Evolutionary conservation across 805 yeast species (phyloP).

Genomic region (Wickerhamiella sorbophila): DNA sequence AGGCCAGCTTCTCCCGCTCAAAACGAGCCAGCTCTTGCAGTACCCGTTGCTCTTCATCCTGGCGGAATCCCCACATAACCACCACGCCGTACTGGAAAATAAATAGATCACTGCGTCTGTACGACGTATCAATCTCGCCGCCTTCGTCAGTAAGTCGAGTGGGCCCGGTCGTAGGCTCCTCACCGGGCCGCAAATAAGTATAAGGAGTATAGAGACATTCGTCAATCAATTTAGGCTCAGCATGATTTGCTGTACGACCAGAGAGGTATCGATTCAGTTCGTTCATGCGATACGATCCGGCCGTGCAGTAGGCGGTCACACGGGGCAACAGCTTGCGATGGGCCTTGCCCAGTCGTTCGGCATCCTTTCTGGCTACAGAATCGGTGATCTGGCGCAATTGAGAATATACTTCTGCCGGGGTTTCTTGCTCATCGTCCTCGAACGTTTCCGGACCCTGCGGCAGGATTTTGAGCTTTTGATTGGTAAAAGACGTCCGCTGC

Average conservation of each 20-base stretch:
- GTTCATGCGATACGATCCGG: slow-evolving; percentile 81
- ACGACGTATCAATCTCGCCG: slow-evolving; percentile 82
- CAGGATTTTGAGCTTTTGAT: slow-evolving; percentile 76
- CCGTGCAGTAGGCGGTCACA: slow-evolving; percentile 92
- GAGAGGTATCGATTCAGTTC: slow-evolving; percentile 76
- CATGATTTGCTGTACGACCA: slow-evolving; percentile 41
- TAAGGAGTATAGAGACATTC: slow-evolving; percentile 93
- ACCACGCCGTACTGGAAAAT: slow-evolving; percentile 95
- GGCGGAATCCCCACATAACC: slow-evolving; percentile 89
- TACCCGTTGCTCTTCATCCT: slow-evolving; percentile 70
- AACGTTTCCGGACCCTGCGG: slow-evolving; percentile 36
- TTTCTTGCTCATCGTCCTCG: slow-evolving; percentile 48
- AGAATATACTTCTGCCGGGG: slow-evolving; percentile 50
- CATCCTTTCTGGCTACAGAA: slow-evolving; percentile 80
- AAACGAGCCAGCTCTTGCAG: slow-evolving; percentile 75
- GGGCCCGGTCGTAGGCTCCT: slow-evolving; percentile 29
- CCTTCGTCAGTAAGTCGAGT: slow-evolving; percentile 70
- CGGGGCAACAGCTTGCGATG: slow-evolving; percentile 76
- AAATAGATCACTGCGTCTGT: slow-evolving; percentile 76
- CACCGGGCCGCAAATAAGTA: slow-evolving; percentile 28
- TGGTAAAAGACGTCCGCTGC: slow-evolving; percentile 68
- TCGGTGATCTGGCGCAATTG: slow-evolving; percentile 77
- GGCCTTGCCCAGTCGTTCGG: slow-evolving; percentile 79
- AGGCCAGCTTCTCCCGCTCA: slow-evolving; percentile 77
- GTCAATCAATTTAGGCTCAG: slow-evolving; percentile 80